A percentile compares a stretch with the other conserved stretches of the same genome.
Conservation (phyloP, 1,284 basidiomycete species). For the Ustilago vetiveriae region DNA sequence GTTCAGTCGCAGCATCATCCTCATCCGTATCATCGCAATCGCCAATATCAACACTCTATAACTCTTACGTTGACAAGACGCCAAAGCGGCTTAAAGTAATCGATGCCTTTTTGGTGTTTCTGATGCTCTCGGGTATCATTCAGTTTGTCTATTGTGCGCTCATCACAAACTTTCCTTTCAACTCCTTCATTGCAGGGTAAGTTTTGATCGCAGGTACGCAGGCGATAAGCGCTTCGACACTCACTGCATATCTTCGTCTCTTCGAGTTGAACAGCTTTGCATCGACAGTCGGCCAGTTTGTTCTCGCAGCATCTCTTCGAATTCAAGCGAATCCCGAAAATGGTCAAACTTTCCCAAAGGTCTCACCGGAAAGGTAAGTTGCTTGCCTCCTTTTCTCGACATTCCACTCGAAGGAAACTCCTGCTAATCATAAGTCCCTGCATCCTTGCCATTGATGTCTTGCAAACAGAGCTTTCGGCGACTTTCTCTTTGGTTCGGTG, state of each 20-base stretch:
- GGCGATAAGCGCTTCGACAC: too few species aligned
- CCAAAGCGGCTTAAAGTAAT: constrained; percentile 88
- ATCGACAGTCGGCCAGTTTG: constrained; percentile 95
- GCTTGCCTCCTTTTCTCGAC: not conserved
- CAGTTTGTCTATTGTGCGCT: constrained; percentile 93
- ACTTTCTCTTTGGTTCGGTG: constrained; percentile 92
- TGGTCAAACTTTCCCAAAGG: constrained; percentile 68
- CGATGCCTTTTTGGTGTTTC: constrained; percentile 90
- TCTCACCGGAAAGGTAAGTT: constrained; percentile 92
- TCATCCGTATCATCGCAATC: constrained; percentile 21
- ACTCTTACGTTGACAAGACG: constrained; percentile 80
- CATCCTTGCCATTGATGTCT: not conserved
- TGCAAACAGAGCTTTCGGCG: constrained; percentile 75
- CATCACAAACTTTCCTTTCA: constrained; percentile 94
- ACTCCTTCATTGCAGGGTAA: constrained; percentile 94
- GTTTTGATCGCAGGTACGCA: constrained; percentile 58
- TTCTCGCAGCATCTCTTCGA: constrained; percentile 88
- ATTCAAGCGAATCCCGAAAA: constrained; percentile 91
- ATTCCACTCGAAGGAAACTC: too few species aligned
- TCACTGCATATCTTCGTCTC: not conserved
- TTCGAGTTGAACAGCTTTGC: constrained; percentile 75
- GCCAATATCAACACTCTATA: constrained; percentile 71
- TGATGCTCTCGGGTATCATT: constrained; percentile 86
- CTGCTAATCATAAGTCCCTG: constrained; percentile 3
- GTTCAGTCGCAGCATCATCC: constrained; percentile 16